These are phyloP conservation scores for Trypanosoma congolense DNA, from an alignment of 208 protist genomes.

Conservation along the genomic window DNA sequence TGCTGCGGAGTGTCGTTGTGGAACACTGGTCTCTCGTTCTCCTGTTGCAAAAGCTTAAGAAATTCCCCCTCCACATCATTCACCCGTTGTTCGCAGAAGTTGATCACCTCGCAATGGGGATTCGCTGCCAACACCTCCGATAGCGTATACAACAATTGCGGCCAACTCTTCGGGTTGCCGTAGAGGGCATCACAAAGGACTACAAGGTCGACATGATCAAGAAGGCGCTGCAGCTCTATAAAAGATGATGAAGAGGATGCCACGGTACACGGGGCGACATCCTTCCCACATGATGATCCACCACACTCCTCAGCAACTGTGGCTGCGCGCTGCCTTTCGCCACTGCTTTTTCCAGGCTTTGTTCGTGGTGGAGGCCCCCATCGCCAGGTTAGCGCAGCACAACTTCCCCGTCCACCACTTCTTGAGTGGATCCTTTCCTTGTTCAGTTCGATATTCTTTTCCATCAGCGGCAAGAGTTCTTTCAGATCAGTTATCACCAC, in stretches of 20 bases:
- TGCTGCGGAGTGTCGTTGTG: neutral
- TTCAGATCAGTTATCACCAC: conserved; percentile 79
- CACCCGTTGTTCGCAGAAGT: conserved; percentile 89
- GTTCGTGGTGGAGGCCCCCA: conserved; percentile 57
- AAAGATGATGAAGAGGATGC: conserved; percentile 45
- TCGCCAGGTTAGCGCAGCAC: conserved; percentile 61
- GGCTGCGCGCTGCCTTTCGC: conserved; percentile 21
- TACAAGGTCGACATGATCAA: conserved; percentile 45
- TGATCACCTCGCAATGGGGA: conserved; percentile 60
- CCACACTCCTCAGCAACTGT: conserved; percentile 2
- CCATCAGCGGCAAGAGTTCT: conserved; percentile 81
- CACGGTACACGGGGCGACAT: neutral
- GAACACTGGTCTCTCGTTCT: conserved; percentile 33
- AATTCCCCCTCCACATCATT: conserved; percentile 76
- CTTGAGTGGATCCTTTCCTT: conserved; percentile 21
- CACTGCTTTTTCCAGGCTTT: conserved; percentile 29
- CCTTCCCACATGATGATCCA: neutral
- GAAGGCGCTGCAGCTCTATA: conserved; percentile 19
- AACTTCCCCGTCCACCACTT: conserved; percentile 39
- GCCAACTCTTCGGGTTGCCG: conserved; percentile 85
- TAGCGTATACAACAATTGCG: conserved; percentile 76
- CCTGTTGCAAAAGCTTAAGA: conserved; percentile 41
- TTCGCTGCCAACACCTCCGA: conserved; percentile 58
- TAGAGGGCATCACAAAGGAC: conserved; percentile 87
- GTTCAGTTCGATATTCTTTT: conserved; percentile 69